Percentiles rank a stretch among this genome's conserved stretches.
These are phyloP conservation scores for Rhodotorula sphaerocarpa DNA, from an alignment of 768 basidiomycete species.

Conservation along the genomic window DNA sequence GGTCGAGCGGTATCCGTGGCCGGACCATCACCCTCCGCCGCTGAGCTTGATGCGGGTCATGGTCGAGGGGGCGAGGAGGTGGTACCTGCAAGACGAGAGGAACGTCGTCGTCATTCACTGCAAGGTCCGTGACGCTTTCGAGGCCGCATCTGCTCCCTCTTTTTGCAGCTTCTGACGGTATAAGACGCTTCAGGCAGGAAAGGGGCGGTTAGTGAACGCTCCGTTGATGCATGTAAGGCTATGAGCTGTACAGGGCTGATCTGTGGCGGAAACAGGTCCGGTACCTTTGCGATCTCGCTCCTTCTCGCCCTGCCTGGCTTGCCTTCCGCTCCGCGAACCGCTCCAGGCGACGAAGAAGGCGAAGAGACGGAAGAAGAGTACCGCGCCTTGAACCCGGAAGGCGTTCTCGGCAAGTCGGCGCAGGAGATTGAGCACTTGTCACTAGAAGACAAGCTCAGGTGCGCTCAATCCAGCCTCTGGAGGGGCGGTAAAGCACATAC, in stretches of 20 bases:
- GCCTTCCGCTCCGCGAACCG: conserved; percentile 50
- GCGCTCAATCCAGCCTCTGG: not conserved
- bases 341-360: conserved; percentile 37
- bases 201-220: conserved; percentile 40
- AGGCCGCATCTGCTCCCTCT: conserved; percentile 7
- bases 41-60: conserved; percentile 63
- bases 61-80: conserved; percentile 63
- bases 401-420: conserved; percentile 28
- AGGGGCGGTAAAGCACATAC: too few species aligned
- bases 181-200: too few species aligned
- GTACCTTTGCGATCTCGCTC: conserved; percentile 75
- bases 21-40: conserved; percentile 86
- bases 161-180: not conserved
- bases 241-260: too few species aligned
- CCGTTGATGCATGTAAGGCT: too few species aligned
- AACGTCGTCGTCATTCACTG: conserved; percentile 76
- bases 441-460: conserved; percentile 53
- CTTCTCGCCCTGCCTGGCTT: conserved; percentile 55
- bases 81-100: conserved; percentile 59
- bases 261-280: too few species aligned
- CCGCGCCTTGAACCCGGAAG: conserved; percentile 45
- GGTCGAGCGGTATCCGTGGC: conserved; percentile 63
- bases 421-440: conserved; percentile 41
- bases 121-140: conserved; percentile 51
- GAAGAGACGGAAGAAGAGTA: conserved; percentile 51